phyloP scores from a whole-genome alignment of 2,329 filamentous ascomycete genomes.

The Taxawa tesnikishii region DNA sequence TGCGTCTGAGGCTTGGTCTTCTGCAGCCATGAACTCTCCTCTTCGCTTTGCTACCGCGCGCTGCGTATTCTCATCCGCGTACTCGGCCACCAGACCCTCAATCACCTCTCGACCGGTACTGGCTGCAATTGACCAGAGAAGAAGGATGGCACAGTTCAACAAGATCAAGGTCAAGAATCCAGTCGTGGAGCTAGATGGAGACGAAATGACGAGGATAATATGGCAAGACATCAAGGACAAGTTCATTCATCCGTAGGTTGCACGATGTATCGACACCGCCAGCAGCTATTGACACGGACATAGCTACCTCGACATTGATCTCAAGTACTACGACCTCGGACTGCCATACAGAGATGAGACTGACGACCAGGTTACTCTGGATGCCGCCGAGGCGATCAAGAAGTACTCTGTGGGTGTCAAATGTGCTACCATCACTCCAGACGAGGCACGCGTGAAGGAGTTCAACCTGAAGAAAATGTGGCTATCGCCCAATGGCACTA shows the following conservation, averaged over 20 bases:
- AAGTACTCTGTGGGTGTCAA: conserved; percentile 99
- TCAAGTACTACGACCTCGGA: conserved; percentile 58
- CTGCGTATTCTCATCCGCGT: conserved; percentile 1
- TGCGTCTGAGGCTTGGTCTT: no score
- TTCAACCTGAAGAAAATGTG: conserved; percentile 99
- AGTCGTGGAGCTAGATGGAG: conserved; percentile 91
- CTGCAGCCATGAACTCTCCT: conserved; percentile 1
- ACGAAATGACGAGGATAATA: conserved; percentile 96
- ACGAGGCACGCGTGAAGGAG: conserved; percentile 92
- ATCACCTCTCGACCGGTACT: conserved; percentile 9
- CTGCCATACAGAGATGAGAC: conserved; percentile 93
- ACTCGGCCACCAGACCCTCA: conserved; percentile 7
- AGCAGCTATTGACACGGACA: conserved; percentile 1
- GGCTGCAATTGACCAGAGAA: conserved; percentile 17
- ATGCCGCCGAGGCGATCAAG: conserved; percentile 94
- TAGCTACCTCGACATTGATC: conserved; percentile 86
- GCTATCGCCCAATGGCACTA: conserved; percentile 92
- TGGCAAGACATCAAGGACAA: conserved; percentile 99
- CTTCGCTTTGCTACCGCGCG: conserved; percentile 5
- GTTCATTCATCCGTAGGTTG: conserved; percentile 70
- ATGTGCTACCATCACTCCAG: conserved; percentile 97
- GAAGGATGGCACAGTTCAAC: conserved; percentile 32
- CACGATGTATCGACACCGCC: no score
- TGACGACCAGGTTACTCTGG: conserved; percentile 88
- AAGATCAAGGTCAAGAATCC: conserved; percentile 99